Percentiles rank a stretch among this genome's conserved stretches.
Conservation (phyloP, 345 rosid species). For the Mangifera indica region DNA sequence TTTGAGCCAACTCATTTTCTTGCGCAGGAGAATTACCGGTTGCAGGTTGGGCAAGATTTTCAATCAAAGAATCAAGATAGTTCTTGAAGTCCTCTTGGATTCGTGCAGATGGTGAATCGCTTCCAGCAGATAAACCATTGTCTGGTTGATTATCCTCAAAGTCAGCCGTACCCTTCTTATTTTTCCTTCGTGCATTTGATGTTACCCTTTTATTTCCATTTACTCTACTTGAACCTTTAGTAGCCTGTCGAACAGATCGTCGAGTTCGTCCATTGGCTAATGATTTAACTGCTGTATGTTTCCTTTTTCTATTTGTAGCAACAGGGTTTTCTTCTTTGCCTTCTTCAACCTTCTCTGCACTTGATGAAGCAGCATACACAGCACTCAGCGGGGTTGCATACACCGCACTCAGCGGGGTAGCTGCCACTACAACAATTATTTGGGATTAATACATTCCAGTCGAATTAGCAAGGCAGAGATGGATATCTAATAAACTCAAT, state of each 20-base stretch:
- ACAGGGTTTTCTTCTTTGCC: slow-evolving; percentile 19
- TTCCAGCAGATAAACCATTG: slow-evolving; percentile 26
- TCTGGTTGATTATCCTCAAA: slow-evolving; percentile 23
- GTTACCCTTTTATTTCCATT: slow-evolving; percentile 22
- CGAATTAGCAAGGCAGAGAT: not conserved
- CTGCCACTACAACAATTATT: slow-evolving; percentile 28
- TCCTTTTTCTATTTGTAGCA: slow-evolving; percentile 37
- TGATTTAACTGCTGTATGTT: slow-evolving; percentile 28
- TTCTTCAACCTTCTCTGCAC: slow-evolving; percentile 24
- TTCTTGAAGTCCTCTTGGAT: slow-evolving; percentile 61
- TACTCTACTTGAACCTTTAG: slow-evolving; percentile 19
- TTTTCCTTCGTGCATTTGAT: slow-evolving; percentile 14
- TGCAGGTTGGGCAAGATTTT: slow-evolving; percentile 36
- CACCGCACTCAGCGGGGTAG: slow-evolving; percentile 16
- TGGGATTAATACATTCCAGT: not conserved
- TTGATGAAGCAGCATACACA: slow-evolving; percentile 30
- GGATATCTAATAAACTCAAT: not conserved
- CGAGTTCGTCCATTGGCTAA: slow-evolving; percentile 32
- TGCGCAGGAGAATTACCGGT: slow-evolving; percentile 19
- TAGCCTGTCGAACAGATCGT: slow-evolving; percentile 25
- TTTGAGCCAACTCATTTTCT: slow-evolving; percentile 51
- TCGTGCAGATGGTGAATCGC: slow-evolving; percentile 22
- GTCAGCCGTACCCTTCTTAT: slow-evolving; percentile 10
- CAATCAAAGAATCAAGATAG: slow-evolving; percentile 59
- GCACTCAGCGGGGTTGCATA: slow-evolving; percentile 28